Base-by-base conservation (phyloP, 148 eudicot species). In the Vaccinium corymbosum region DNA sequence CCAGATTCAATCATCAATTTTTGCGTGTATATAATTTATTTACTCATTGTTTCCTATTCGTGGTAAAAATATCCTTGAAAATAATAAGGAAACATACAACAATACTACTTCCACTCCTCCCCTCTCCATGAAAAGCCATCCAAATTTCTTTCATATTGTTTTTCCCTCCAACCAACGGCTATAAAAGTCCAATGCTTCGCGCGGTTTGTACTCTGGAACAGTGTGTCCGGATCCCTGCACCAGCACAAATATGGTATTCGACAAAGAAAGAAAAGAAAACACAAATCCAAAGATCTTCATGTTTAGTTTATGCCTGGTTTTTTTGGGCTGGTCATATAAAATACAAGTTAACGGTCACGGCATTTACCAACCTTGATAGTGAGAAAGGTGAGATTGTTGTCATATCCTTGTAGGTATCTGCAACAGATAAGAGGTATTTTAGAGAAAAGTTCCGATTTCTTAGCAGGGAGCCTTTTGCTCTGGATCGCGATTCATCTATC, bases 321-420 rank as follows among this genome's bases (percentile, higher is more conserved):
- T 68, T 66, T 11, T 27, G 53, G 53, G 53, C 14, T 0, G 7
- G 73, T 11, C 38, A 11, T 73, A 38, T 53, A 6, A 7, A 8
- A 19, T 76, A 72, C 16, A 52, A 16, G 52, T n/a, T 53, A 71
- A 50, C 52, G 27, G 80, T 38, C 27, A 49, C 73, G 17, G 51
- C 13, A 66, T 66, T 80, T 35, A 86, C 92, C 5, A 53, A 96
- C 99, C 98, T 93, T 97, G 25, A 97, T 50, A 1, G 99, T 97
- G 80, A 97, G 92, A 57, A 94, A 97, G 19, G 93, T 97, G 83
- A 97, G 91, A 80, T 94, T 92, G 87, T 93, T 89, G 0, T 91
- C 97, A 83, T 97, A 97, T 11, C 92, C 98, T 83, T 97, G 99
- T 49, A 89, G 82, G 80, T 85, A 97, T 74, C 99, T 97, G 94